Conservation (phyloP, 805 yeast species). For the Zygoascus flipseniorum region DNA sequence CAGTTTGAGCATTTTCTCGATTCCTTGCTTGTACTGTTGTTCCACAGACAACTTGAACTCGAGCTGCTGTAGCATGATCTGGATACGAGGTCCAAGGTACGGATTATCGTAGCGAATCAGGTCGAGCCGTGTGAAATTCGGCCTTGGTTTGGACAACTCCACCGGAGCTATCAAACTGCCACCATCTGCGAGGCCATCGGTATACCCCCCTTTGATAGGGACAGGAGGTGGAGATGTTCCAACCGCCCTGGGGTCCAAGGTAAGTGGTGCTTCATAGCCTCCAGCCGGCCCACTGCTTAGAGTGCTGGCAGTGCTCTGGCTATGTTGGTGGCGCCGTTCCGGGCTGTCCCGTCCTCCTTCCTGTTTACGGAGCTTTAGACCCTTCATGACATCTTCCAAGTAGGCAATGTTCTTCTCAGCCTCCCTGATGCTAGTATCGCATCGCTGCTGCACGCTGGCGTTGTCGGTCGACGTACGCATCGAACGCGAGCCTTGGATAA, state of each 20-base stretch:
- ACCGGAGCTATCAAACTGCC: background rate
- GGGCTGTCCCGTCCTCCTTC: background rate
- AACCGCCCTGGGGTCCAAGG: background rate
- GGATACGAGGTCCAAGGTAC: conserved; percentile 87
- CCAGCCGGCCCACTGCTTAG: background rate
- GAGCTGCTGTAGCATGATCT: conserved; percentile 88
- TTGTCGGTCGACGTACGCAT: conserved; percentile 73
- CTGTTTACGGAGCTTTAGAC: conserved; percentile 35
- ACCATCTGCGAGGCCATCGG: background rate
- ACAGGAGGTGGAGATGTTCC: conserved; percentile 10
- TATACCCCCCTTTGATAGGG: conserved; percentile 7
- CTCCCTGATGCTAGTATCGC: conserved; percentile 84
- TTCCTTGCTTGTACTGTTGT: conserved; percentile 86
- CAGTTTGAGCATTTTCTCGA: conserved; percentile 76
- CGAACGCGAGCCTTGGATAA: conserved; percentile 79
- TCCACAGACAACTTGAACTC: conserved; percentile 93
- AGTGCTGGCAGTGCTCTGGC: conserved; percentile 8
- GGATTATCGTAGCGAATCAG: conserved; percentile 89
- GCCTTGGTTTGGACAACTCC: conserved; percentile 10
- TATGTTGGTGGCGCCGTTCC: conserved; percentile 11
- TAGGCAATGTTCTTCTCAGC: conserved; percentile 88
- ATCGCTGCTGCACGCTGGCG: conserved; percentile 76
- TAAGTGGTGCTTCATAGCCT: background rate
- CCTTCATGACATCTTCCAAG: conserved; percentile 65
- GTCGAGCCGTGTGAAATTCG: conserved; percentile 39